A percentile compares a stretch with the other conserved stretches of the same genome.
These are phyloP conservation scores for Ustilago bromivora DNA, from an alignment of 1,284 basidiomycete species.

Conservation along the genomic window DNA sequence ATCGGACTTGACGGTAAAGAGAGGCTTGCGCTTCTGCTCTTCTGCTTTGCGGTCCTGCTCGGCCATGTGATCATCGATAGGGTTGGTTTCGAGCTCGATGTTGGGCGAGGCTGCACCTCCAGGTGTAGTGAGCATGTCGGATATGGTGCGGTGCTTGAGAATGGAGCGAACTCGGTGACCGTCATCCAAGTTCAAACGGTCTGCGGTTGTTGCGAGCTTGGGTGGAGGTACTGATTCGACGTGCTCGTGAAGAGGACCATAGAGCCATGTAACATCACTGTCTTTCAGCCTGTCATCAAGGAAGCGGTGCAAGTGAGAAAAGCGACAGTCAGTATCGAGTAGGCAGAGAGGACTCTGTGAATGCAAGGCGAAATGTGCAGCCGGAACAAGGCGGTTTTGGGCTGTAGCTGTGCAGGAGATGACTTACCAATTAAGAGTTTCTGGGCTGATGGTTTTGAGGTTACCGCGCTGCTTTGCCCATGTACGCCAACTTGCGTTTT, in stretches of 20 bases:
- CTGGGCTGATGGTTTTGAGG: constrained; percentile 92
- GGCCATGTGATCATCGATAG: constrained; percentile 51
- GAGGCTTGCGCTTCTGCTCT: constrained; percentile 24
- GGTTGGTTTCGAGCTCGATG: constrained; percentile 69
- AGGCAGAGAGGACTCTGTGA: too few species aligned
- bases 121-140: constrained; percentile 80
- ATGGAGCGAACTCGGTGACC: constrained; percentile 79
- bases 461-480: constrained; percentile 99
- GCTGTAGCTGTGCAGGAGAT: too few species aligned
- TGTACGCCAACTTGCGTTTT: constrained; percentile 97
- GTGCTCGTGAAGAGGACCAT: constrained; percentile 85
- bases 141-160: constrained; percentile 92
- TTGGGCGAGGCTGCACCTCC: constrained; percentile 72
- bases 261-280: constrained; percentile 98
- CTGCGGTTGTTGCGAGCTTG: constrained; percentile 73
- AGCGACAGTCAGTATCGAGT: constrained; percentile 7
- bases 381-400: too few species aligned
- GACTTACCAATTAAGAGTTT: constrained; percentile 95
- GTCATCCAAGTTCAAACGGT: constrained; percentile 73
- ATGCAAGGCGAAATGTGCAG: too few species aligned
- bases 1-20: constrained; percentile 59
- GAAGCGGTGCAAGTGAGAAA: background rate
- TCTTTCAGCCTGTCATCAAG: constrained; percentile 87
- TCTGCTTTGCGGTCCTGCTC: constrained; percentile 51
- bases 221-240: constrained; percentile 76